These are phyloP conservation scores for Cyphellophora europaea DNA, from an alignment of 2,329 filamentous ascomycete genomes.

Conservation along the genomic window DNA sequence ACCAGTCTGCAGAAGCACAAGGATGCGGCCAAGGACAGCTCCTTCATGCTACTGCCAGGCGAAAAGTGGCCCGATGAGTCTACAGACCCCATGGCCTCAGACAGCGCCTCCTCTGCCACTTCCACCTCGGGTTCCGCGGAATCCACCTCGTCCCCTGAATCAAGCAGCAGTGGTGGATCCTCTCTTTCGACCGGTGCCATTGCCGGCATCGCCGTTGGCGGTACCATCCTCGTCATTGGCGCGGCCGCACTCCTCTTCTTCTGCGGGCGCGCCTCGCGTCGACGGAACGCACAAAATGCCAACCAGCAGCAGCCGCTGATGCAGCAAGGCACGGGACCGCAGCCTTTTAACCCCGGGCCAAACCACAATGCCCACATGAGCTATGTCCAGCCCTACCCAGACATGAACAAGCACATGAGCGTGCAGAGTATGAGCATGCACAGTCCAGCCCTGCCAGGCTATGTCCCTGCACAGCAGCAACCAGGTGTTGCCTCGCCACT, in stretches of 20 bases:
- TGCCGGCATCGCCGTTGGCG: constrained; percentile 10
- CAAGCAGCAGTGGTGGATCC: constrained; percentile 2
- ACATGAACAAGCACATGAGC: constrained; percentile 11
- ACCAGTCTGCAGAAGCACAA: constrained; percentile 14
- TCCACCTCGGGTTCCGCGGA: neutral
- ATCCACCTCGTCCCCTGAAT: neutral
- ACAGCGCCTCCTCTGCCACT: neutral
- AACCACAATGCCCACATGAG: constrained; percentile 4
- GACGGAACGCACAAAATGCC: constrained; percentile 2
- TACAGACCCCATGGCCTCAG: constrained; percentile 3
- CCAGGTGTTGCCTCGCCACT: constrained; percentile 6
- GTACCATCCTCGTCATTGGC: constrained; percentile 5
- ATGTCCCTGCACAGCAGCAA: constrained; percentile 4
- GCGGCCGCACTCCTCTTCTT: constrained; percentile 6
- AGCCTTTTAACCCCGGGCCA: neutral
- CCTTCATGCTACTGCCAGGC: constrained; percentile 16
- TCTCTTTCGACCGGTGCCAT: constrained; percentile 7
- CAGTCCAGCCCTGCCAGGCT: constrained; percentile 10
- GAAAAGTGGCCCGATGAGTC: constrained; percentile 14
- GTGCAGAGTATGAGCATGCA: constrained; percentile 9
- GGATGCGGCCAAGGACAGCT: constrained; percentile 10
- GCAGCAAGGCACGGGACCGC: constrained; percentile 2
- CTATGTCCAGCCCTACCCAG: constrained; percentile 6
- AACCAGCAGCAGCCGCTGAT: constrained; percentile 6
- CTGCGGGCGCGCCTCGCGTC: constrained; percentile 9